Percentiles rank a stretch among this genome's conserved stretches.
phyloP scores from a whole-genome alignment of 2,329 filamentous ascomycete genomes.

The Trichoderma asperellum region DNA sequence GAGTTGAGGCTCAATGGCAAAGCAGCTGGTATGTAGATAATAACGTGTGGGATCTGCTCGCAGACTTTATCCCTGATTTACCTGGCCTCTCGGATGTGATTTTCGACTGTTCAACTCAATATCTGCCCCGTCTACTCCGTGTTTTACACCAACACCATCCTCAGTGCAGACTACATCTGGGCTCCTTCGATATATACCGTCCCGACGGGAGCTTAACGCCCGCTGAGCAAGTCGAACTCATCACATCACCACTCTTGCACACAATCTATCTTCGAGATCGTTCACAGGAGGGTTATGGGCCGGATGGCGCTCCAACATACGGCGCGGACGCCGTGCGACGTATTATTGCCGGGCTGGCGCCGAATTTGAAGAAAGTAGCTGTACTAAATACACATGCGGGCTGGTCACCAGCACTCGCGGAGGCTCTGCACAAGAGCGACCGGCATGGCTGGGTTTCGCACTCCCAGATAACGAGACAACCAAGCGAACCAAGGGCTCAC shows the following conservation, averaged over 20 bases:
- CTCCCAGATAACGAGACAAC: neutral
- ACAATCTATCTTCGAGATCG: neutral
- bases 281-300: neutral
- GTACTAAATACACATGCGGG: neutral
- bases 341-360: neutral
- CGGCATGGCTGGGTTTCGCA: neutral
- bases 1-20: neutral
- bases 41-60: neutral
- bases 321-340: neutral
- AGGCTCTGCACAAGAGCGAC: neutral
- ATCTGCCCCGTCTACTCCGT: neutral
- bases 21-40: neutral
- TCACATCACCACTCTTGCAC: slow-evolving; percentile 1
- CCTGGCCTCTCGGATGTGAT: slow-evolving; percentile 1
- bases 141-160: neutral
- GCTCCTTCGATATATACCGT: neutral
- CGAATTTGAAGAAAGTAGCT: slow-evolving; percentile 1
- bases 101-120: neutral
- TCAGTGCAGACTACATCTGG: neutral
- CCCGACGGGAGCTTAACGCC: neutral
- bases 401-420: neutral
- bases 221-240: neutral
- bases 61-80: neutral
- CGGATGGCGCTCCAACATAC: neutral
- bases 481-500: neutral